phyloP scores from a whole-genome alignment of 2,329 filamentous ascomycete species.

The Beauveria brongniartii region DNA sequence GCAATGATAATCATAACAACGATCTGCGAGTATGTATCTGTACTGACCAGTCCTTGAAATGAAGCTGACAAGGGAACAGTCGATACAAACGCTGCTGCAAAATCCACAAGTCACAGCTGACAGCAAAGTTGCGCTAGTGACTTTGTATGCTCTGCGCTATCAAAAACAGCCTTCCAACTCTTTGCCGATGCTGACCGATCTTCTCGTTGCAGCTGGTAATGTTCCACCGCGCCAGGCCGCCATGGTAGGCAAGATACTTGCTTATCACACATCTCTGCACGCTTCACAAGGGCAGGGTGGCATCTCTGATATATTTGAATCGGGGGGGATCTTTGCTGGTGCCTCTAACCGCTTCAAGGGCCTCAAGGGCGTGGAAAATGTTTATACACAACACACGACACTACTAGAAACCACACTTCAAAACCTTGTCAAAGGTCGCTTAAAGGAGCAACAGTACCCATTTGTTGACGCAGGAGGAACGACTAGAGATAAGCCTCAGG shows the following conservation, averaged over 20 bases:
- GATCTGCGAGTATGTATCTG: constrained; percentile 68
- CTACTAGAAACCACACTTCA: constrained; percentile 80
- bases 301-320: constrained; percentile 87
- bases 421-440: constrained; percentile 82
- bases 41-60: background rate
- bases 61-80: constrained; percentile 35
- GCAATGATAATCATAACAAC: constrained; percentile 86
- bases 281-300: constrained; percentile 66
- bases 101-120: constrained; percentile 67
- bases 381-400: constrained; percentile 96
- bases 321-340: constrained; percentile 81
- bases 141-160: constrained; percentile 91
- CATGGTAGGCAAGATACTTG: constrained; percentile 72
- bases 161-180: constrained; percentile 78
- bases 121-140: constrained; percentile 82
- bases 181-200: constrained; percentile 75
- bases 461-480: constrained; percentile 84
- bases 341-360: constrained; percentile 86
- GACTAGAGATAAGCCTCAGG: constrained; percentile 91
- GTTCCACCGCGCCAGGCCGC: constrained; percentile 69
- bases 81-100: constrained; percentile 78
- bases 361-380: constrained; percentile 94
- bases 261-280: constrained; percentile 82
- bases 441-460: constrained; percentile 82
- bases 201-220: constrained; percentile 76